phyloP scores from a whole-genome alignment of 257 asterid species.

The Cordia subcordata region DNA sequence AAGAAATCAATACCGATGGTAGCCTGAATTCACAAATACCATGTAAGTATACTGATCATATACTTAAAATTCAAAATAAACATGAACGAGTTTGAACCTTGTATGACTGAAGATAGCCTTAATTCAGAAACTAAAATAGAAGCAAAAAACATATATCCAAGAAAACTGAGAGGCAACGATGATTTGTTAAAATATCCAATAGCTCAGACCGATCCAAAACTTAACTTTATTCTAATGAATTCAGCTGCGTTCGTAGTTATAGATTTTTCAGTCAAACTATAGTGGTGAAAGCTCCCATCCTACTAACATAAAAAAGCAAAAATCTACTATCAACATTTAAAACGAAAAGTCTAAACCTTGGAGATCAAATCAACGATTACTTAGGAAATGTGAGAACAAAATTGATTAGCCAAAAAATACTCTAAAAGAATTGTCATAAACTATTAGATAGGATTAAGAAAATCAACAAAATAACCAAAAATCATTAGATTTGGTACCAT shows the following conservation, averaged over 20 bases:
- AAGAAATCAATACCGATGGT: conserved; percentile 58
- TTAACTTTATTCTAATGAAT: neutral
- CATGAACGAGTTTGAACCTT: neutral
- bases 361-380: neutral
- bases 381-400: neutral
- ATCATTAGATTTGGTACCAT: neutral
- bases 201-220: neutral
- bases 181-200: too few relatives aligned
- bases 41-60: neutral
- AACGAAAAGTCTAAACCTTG: neutral
- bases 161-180: neutral
- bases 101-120: neutral
- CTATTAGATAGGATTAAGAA: too few relatives aligned
- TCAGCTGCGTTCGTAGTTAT: neutral
- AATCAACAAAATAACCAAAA: neutral
- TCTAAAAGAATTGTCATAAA: too few relatives aligned
- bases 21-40: conserved; percentile 25
- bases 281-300: neutral
- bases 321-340: too few relatives aligned
- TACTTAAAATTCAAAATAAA: too few relatives aligned
- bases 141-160: neutral
- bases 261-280: neutral
- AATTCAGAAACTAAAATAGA: neutral
- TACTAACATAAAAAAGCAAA: neutral
- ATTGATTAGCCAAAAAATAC: too few relatives aligned